Evolutionary conservation across 2,329 filamentous ascomycete species (phyloP), one percentile per base, ranked within the genome.

Genomic region (Penicillium sp.): DNA sequence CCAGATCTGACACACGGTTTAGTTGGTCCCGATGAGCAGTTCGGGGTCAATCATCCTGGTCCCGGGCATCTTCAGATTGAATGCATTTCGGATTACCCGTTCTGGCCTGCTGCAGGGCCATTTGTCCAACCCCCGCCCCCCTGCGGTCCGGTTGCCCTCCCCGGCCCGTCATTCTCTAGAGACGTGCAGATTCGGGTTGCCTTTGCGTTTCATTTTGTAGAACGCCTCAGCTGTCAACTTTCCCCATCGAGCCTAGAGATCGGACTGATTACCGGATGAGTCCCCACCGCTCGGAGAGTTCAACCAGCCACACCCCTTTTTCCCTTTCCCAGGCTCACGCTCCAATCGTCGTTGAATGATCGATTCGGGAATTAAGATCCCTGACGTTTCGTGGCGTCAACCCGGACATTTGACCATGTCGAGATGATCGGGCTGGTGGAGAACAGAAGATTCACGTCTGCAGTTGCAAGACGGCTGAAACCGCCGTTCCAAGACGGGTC

Each of bases 191-290:
- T 30, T 30, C 27, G 27, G 27, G 4, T 11, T 33, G 5, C 14
- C 30, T 33, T 47, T 50, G 36, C 40, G 20, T 51, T 51, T n/a
- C 13, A 33, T 55, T 57, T 47, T 50, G 53, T 56, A 33, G 51
- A 49, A 35, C 50, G 56, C 48, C 44, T 54, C 57, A 66, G 62
- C 66, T 68, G 65, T 68, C 65, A 69, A 60, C 48, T 60, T 64
- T 51, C 64, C 58, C 27, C 28, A 63, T 63, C 55, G 33, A 60
- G 63, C 48, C 51, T 62, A 61, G 54, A 60, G 60, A 58, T 67
- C 66, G 64, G 66, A 57, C 57, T 58, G 62, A 63, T 67, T 64
- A 58, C 56, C 57, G 54, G 60, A 48, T 41, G 36, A 44, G 53
- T 39, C 55, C 44, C 58, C 60, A 62, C 55, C 46, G 20, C 41